Evolutionary conservation across 1,139 yeast genomes (phyloP).

Genomic region (Candida albicans): DNA sequence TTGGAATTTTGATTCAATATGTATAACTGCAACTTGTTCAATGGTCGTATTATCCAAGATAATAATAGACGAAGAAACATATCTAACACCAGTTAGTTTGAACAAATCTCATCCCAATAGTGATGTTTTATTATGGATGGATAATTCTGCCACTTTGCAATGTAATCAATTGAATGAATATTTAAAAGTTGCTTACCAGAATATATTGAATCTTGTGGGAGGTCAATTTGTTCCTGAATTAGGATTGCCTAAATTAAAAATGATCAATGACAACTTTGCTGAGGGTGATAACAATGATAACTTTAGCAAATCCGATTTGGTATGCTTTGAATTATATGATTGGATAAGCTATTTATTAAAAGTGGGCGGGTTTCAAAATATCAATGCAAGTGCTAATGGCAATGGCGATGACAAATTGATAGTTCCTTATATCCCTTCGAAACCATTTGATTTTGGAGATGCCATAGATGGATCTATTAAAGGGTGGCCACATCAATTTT

Average conservation of each 20-base stretch:
- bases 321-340: slow-evolving; percentile 54
- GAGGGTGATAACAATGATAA: slow-evolving; percentile 16
- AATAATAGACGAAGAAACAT: slow-evolving; percentile 11
- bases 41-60: slow-evolving; percentile 39
- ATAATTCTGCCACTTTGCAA: slow-evolving; percentile 41
- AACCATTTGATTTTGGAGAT: slow-evolving; percentile 14
- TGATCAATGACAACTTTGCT: slow-evolving; percentile 23
- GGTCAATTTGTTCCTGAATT: slow-evolving; percentile 55
- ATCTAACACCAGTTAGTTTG: slow-evolving; percentile 26
- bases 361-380: neutral
- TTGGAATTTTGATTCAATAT: slow-evolving; percentile 15
- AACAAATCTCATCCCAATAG: slow-evolving; percentile 19
- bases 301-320: slow-evolving; percentile 17
- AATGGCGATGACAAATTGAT: slow-evolving; percentile 16
- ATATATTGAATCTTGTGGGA: slow-evolving; percentile 32
- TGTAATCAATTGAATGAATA: slow-evolving; percentile 28
- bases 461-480: slow-evolving; percentile 57
- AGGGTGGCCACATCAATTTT: slow-evolving; percentile 43
- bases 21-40: slow-evolving; percentile 55
- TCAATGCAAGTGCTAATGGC: slow-evolving; percentile 19
- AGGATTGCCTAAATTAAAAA: slow-evolving; percentile 53
- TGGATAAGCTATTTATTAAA: slow-evolving; percentile 43
- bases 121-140: slow-evolving; percentile 63
- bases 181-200: slow-evolving; percentile 12
- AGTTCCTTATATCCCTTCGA: slow-evolving; percentile 9